Evolutionary conservation across 257 asterid species (phyloP).

Genomic region (Agastache rugosa): DNA sequence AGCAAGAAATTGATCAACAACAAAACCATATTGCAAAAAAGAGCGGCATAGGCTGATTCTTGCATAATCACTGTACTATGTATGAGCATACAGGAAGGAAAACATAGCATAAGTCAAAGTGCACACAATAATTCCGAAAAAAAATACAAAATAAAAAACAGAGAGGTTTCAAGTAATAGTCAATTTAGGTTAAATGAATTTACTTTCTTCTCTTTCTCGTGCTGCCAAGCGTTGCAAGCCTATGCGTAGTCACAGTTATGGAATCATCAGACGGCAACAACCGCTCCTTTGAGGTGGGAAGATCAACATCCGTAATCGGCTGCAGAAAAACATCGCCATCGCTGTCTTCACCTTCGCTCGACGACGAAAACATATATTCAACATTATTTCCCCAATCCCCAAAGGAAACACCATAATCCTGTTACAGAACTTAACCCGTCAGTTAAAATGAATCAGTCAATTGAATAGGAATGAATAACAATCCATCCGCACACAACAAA

Average conservation of each 20-base stretch:
- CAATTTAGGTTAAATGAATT: slow-evolving; percentile 27
- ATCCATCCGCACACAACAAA: neutral
- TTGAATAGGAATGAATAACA: neutral
- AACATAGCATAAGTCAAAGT: neutral
- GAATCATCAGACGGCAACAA: slow-evolving; percentile 60
- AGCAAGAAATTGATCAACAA: slow-evolving; percentile 17
- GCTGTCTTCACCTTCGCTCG: slow-evolving; percentile 90
- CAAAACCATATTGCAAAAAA: slow-evolving; percentile 18
- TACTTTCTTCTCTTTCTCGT: slow-evolving; percentile 68
- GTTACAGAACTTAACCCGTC: slow-evolving; percentile 25
- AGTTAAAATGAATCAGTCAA: slow-evolving; percentile 9
- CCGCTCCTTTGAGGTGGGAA: slow-evolving; percentile 68
- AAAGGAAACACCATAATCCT: slow-evolving; percentile 64
- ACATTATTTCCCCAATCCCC: slow-evolving; percentile 66
- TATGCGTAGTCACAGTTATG: slow-evolving; percentile 64
- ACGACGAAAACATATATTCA: slow-evolving; percentile 61
- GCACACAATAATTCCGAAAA: neutral
- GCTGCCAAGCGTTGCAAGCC: slow-evolving; percentile 67
- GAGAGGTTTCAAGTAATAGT: slow-evolving; percentile 5
- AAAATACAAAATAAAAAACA: neutral
- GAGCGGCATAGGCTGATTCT: slow-evolving; percentile 4
- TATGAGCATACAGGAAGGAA: neutral
- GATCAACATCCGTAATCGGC: slow-evolving; percentile 81
- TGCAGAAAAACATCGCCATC: slow-evolving; percentile 75
- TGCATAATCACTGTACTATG: neutral